Evolutionary conservation across 2,329 filamentous ascomycete species (phyloP).

Genomic region (Fusarium sp.): DNA sequence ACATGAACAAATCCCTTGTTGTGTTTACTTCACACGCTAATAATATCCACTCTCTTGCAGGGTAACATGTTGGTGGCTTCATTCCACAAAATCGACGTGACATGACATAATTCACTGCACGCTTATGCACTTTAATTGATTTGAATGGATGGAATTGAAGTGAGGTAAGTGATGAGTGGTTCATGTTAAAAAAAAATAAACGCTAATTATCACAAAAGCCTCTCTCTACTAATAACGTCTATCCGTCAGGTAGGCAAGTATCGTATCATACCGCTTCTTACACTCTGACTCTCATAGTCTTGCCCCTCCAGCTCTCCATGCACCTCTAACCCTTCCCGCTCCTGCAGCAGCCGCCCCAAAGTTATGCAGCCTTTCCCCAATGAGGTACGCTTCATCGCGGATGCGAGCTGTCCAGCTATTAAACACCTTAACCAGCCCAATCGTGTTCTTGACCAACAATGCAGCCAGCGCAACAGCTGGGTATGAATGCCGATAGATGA

Average conservation of each 20-base stretch:
- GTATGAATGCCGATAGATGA: conserved; percentile 73
- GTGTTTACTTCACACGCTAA: neutral
- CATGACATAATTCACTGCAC: conserved; percentile 19
- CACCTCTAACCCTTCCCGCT: conserved; percentile 48
- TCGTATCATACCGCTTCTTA: conserved; percentile 1
- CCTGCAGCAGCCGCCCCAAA: conserved; percentile 70
- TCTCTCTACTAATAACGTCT: conserved; percentile 10
- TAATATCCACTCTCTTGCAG: conserved; percentile 20
- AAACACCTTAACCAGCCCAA: conserved; percentile 70
- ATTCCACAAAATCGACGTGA: conserved; percentile 9
- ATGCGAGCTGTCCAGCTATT: conserved; percentile 83
- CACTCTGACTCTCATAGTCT: conserved; percentile 41
- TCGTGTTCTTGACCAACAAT: conserved; percentile 54
- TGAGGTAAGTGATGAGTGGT: neutral
- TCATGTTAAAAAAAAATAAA: conserved; percentile 1
- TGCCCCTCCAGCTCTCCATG: conserved; percentile 52
- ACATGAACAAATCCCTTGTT: conserved; percentile 8
- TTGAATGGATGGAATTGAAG: neutral
- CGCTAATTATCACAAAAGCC: conserved; percentile 10
- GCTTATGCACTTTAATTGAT: conserved; percentile 7
- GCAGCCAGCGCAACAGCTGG: conserved; percentile 69
- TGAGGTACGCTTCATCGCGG: conserved; percentile 93
- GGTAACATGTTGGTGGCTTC: conserved; percentile 23
- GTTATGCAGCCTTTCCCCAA: conserved; percentile 94
- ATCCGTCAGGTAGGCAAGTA: no score